phyloP scores from a whole-genome alignment of 202 grass and related monocot species.

The Sporobolus alterniflorus region DNA sequence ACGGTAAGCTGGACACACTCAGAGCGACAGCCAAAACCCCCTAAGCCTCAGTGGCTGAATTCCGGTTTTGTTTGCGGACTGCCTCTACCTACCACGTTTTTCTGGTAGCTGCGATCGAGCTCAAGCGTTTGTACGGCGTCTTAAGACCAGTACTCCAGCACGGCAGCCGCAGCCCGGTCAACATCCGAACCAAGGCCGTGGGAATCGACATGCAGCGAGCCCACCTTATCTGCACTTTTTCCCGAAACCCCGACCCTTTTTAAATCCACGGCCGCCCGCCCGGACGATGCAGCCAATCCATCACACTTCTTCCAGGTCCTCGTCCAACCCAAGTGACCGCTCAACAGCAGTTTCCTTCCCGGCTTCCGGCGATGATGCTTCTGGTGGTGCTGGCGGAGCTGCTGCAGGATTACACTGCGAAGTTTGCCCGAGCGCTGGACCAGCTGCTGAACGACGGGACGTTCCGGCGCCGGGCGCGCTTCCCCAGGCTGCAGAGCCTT shows the following conservation, averaged over 20 bases:
- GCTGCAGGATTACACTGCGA: conserved; percentile 78
- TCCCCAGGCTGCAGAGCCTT: conserved; percentile 76
- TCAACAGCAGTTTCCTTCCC: no score
- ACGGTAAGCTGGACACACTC: not conserved
- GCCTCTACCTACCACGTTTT: not conserved
- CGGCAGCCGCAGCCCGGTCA: conserved; percentile 11
- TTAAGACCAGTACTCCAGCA: not conserved
- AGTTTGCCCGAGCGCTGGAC: conserved; percentile 73
- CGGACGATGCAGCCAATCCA: not conserved
- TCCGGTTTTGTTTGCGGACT: not conserved
- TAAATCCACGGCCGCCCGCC: not conserved
- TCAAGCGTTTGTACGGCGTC: not conserved
- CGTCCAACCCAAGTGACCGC: no score
- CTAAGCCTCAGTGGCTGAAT: not conserved
- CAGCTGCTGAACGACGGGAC: conserved; percentile 69
- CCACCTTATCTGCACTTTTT: not conserved
- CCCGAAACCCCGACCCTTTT: not conserved
- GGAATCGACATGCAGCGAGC: conserved; percentile 26
- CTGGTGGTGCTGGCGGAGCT: conserved; percentile 83
- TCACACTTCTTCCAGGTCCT: not conserved
- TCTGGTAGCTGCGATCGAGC: not conserved
- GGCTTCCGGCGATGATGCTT: conserved; percentile 44
- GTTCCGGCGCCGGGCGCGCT: conserved; percentile 71
- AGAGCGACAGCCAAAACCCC: not conserved
- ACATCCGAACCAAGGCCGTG: not conserved